Percentiles rank a stretch among this genome's conserved stretches.
phyloP scores from a whole-genome alignment of 2,329 filamentous ascomycete species.

The Claviceps paspali region DNA sequence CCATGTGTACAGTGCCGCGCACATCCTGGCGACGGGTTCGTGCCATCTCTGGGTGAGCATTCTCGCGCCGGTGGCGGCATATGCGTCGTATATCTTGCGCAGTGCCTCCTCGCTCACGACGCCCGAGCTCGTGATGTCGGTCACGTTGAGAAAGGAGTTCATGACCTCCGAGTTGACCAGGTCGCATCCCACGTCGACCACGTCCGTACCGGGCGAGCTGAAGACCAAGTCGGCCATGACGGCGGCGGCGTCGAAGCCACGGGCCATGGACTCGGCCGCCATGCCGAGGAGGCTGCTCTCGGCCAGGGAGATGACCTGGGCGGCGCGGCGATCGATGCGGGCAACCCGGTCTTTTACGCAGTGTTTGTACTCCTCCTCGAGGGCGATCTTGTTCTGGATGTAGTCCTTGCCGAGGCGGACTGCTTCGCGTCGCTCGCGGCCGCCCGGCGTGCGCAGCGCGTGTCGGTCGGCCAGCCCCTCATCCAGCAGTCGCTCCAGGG shows the following conservation, averaged over 20 bases:
- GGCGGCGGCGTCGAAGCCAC: conserved; percentile 9
- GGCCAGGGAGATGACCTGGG: conserved; percentile 8
- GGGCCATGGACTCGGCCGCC: conserved; percentile 8
- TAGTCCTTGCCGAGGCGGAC: conserved; percentile 8
- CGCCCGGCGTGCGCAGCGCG: conserved; percentile 8
- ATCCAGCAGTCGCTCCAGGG: conserved; percentile 7
- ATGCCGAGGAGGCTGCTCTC: conserved; percentile 11
- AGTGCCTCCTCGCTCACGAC: conserved; percentile 10
- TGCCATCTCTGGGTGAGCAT: conserved; percentile 17
- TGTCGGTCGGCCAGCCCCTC: conserved; percentile 7
- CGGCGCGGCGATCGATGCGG: conserved; percentile 6
- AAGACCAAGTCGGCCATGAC: conserved; percentile 10
- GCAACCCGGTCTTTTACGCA: conserved; percentile 1
- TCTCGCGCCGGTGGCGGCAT: conserved; percentile 11
- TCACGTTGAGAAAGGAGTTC: conserved; percentile 10
- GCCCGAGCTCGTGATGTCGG: conserved; percentile 8
- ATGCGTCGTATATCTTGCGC: conserved; percentile 9
- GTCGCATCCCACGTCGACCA: conserved; percentile 11
- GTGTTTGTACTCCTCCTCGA: conserved; percentile 4
- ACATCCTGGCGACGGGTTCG: conserved; percentile 18
- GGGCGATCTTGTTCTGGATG: conserved; percentile 9
- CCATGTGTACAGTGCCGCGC: conserved; percentile 16
- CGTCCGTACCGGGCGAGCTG: conserved; percentile 10
- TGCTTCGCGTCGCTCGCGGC: conserved; percentile 7
- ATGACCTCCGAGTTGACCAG: conserved; percentile 10